These are phyloP conservation scores for Zoysia matrella DNA, from an alignment of 202 grass and related monocot genomes.

Conservation along the genomic window DNA sequence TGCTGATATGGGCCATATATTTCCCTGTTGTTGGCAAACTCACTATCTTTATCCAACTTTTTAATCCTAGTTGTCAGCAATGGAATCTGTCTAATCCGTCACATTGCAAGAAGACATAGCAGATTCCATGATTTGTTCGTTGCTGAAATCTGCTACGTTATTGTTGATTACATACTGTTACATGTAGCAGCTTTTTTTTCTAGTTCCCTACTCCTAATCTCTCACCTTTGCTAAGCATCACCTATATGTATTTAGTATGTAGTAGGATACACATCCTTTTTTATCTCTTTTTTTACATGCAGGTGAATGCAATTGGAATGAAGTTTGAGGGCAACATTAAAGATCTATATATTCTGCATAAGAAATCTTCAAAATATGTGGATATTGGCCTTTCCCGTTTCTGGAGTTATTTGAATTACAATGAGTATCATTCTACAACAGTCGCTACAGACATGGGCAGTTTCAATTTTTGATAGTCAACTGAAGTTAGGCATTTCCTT, in stretches of 20 bases:
- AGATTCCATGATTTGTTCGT: constrained; percentile 9
- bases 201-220: not conserved
- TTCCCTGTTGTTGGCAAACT: not conserved
- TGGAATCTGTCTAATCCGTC: constrained; percentile 7
- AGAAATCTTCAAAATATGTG: constrained; percentile 72
- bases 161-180: constrained; percentile 20
- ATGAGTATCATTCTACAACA: constrained; percentile 68
- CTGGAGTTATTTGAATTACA: constrained; percentile 94
- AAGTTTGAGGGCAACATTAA: constrained; percentile 76
- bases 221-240: constrained; percentile 4
- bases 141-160: constrained; percentile 7
- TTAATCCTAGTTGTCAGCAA: constrained; percentile 16
- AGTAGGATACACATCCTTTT: constrained; percentile 13
- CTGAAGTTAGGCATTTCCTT: not conserved
- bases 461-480: constrained; percentile 46
- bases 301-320: constrained; percentile 63
- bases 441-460: constrained; percentile 48
- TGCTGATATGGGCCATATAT: not conserved
- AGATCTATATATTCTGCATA: constrained; percentile 68
- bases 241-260: not conserved
- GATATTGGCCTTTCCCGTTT: constrained; percentile 79
- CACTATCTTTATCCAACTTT: not conserved
- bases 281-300: constrained; percentile 29
- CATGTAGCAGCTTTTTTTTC: not conserved
- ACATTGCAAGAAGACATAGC: constrained; percentile 6